These are phyloP conservation scores for Eremothecium sinecaudum DNA, from an alignment of 1,139 yeast genomes.

Conservation along the genomic window DNA sequence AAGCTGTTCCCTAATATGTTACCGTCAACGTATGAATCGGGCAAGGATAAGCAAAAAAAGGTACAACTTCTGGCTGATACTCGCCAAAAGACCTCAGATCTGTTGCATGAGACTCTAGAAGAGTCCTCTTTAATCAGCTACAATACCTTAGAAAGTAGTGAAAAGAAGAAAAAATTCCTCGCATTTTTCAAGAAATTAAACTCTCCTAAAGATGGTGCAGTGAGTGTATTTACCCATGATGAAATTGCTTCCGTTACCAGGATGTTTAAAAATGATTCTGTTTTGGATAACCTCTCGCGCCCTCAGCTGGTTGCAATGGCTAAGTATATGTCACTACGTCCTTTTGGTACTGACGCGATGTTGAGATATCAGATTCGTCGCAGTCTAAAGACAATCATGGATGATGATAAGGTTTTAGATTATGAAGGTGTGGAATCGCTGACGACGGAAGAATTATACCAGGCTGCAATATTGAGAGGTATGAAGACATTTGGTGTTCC, in stretches of 20 bases:
- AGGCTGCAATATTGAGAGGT: slow-evolving; percentile 91
- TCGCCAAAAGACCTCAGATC: slow-evolving; percentile 71
- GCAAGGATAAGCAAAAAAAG: slow-evolving; percentile 61
- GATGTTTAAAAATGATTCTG: slow-evolving; percentile 86
- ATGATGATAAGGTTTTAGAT: slow-evolving; percentile 86
- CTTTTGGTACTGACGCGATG: slow-evolving; percentile 89
- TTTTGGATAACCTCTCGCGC: slow-evolving; percentile 84
- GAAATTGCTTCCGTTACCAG: slow-evolving; percentile 75
- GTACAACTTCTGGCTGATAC: slow-evolving; percentile 60
- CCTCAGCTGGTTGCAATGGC: slow-evolving; percentile 93
- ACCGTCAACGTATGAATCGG: slow-evolving; percentile 90
- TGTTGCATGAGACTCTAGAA: slow-evolving; percentile 66
- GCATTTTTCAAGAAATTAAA: slow-evolving; percentile 67
- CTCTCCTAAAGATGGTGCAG: slow-evolving; percentile 55
- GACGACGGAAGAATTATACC: slow-evolving; percentile 73
- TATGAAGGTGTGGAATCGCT: slow-evolving; percentile 86
- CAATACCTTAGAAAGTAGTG: slow-evolving; percentile 34
- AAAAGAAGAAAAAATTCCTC: slow-evolving; percentile 69
- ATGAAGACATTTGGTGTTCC: slow-evolving; percentile 75
- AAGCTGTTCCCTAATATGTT: slow-evolving; percentile 85
- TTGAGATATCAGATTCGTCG: slow-evolving; percentile 90
- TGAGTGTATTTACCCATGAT: slow-evolving; percentile 55
- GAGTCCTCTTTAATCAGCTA: slow-evolving; percentile 42
- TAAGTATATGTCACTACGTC: slow-evolving; percentile 81
- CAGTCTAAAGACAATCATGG: slow-evolving; percentile 76